These are phyloP conservation scores for Lachnellula suecica DNA, from an alignment of 2,329 filamentous ascomycete species.

Conservation along the genomic window DNA sequence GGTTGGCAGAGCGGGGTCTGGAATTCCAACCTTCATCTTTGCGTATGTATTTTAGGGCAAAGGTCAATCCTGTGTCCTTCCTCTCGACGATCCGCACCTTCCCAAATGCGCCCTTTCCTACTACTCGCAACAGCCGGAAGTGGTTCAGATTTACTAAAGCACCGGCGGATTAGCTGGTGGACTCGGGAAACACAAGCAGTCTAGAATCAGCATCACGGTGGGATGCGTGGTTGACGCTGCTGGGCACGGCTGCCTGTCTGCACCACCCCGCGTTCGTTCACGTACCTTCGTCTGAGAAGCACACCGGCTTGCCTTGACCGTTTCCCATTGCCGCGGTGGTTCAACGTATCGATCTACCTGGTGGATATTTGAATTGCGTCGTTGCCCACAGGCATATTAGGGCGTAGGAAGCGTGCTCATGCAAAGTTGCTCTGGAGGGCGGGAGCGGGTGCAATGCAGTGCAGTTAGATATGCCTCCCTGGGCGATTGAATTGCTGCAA, in stretches of 20 bases:
- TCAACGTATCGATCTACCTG: constrained; percentile 6
- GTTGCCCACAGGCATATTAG: constrained; percentile 24
- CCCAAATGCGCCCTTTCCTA: constrained; percentile 96
- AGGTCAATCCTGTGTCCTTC: constrained; percentile 90
- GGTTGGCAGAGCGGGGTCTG: constrained; percentile 10
- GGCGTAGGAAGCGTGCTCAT: constrained; percentile 6
- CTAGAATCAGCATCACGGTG: background rate
- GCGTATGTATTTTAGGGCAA: constrained; percentile 96
- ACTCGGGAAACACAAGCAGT: background rate
- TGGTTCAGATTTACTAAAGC: constrained; percentile 88
- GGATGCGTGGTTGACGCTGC: background rate
- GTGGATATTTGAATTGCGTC: constrained; percentile 6
- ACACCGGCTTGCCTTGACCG: constrained; percentile 88
- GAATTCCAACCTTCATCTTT: constrained; percentile 88
- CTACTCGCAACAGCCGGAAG: constrained; percentile 90
- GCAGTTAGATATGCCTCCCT: too few species aligned
- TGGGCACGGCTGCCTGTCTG: background rate
- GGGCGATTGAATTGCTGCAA: background rate
- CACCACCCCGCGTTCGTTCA: constrained; percentile 66
- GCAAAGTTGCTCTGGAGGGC: background rate
- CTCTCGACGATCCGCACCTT: constrained; percentile 98
- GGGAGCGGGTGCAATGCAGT: too few species aligned
- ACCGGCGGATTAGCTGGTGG: constrained; percentile 18
- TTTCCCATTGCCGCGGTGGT: constrained; percentile 71
- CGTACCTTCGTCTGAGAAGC: constrained; percentile 89